Conservation (phyloP, 2,329 filamentous ascomycete genomes). For the Scedosporium minutisporum region DNA sequence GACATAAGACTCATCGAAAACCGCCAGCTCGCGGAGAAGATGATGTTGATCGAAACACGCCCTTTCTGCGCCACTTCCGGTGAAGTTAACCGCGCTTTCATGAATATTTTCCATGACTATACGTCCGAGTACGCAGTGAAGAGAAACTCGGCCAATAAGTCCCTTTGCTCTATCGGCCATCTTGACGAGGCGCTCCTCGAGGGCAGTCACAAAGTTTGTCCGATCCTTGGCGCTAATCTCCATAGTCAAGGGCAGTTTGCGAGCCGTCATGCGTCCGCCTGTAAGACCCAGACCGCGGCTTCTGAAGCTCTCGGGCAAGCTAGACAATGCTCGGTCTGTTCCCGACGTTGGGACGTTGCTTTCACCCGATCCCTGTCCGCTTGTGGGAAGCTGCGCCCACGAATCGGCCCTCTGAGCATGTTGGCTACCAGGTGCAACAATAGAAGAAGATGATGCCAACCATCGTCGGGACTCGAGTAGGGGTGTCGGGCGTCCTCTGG, state of each 20-base stretch:
- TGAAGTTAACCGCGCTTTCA: not conserved
- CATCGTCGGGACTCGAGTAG: too few species aligned
- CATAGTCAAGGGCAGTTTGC: not conserved
- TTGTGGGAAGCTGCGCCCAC: not conserved
- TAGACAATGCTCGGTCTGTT: too few species aligned
- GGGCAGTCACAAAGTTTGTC: not conserved
- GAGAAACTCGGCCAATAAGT: not conserved
- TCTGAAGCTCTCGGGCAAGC: too few species aligned
- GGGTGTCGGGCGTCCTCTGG: not conserved
- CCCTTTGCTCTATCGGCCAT: not conserved
- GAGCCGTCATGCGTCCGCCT: not conserved
- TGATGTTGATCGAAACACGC: not conserved
- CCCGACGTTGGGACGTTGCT: too few species aligned
- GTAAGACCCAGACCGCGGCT: not conserved
- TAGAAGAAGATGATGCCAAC: too few species aligned
- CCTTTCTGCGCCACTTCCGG: not conserved
- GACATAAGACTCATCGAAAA: not conserved
- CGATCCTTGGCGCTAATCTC: not conserved
- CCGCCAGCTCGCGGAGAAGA: not conserved
- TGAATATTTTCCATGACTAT: slow-evolving; percentile 6
- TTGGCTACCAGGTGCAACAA: too few species aligned
- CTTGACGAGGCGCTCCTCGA: not conserved
- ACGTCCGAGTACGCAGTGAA: not conserved
- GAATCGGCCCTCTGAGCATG: not conserved
- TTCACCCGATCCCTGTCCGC: too few species aligned